Evolutionary conservation across 192 early-diverging fungal species (phyloP), one percentile per base, ranked within the genome.

Genomic region (Tieghemiomyces parasiticus): DNA sequence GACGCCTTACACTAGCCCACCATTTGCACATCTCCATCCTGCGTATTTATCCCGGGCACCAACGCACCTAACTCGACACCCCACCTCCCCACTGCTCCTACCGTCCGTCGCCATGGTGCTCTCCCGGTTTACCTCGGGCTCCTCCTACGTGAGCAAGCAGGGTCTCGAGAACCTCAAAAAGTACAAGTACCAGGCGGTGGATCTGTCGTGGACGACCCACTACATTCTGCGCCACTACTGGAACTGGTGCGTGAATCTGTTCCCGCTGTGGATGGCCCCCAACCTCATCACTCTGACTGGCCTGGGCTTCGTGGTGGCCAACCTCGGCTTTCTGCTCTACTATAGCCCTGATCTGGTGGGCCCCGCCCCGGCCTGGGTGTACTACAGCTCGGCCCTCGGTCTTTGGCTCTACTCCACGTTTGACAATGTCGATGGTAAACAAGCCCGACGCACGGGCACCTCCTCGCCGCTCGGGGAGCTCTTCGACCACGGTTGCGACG

Each of bases 251-350:
- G 84, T 92, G 31, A 84, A 82, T 13, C 67, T 91, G 48, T 91
- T 95, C 67, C 92, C 92, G 20, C 71, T 85, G 65, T 95, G 90
- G 90, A 81, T 95, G 80, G 92, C 92, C 0, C 89, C 89, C 47
- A 91, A 91, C 60, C 75, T 91, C 35, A 91, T 91, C 59, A 91
- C 89, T 32, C 70, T 91, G 47, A 79, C 80, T 48, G 89, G 89
- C 8, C 71, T 91, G 38, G 75, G 82, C 42, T 89, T 91, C 56
- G 81, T 88, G 64, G 65, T 89, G 6, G 55, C 81, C 38, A 88
- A 88, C 71, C 64, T 91, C n/a, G 42, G 80, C n/a, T 53, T 83
- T n/a, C 78, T 86, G 34, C 70, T 78, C 52, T 65, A 86, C 58
- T 83, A 73, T 58, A 78, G 80, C 62, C 83, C 86, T 35, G 82